Conservation (phyloP, 208 protist genomes). For the Leishmania turanica region DNA sequence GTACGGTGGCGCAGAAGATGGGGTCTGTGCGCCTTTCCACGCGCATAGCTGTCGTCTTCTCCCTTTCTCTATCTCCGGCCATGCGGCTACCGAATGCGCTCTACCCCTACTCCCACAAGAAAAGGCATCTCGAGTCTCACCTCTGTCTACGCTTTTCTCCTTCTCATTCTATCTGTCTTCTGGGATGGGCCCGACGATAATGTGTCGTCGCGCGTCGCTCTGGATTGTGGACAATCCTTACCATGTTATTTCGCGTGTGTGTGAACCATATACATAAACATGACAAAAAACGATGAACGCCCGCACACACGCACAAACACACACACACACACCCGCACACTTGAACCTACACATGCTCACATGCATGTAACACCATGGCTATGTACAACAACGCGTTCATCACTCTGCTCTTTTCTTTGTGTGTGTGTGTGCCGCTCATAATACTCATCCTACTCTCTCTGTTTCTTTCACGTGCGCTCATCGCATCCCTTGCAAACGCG, state of each 20-base stretch:
- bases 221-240: not conserved
- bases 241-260: not conserved
- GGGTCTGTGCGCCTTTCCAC: not conserved
- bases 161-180: not conserved
- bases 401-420: not conserved
- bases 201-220: not conserved
- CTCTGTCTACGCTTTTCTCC: not conserved
- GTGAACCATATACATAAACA: not conserved
- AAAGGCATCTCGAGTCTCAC: not conserved
- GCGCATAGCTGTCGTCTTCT: slow-evolving; percentile 1
- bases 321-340: not conserved
- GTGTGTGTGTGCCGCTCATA: not conserved
- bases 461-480: not conserved
- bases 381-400: not conserved
- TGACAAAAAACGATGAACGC: not conserved
- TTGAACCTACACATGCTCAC: not conserved
- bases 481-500: not conserved
- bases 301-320: not conserved
- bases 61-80: not conserved
- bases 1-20: not conserved
- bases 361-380: not conserved
- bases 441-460: not conserved
- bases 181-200: not conserved
- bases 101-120: not conserved
- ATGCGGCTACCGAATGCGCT: not conserved